A percentile compares a stretch with the other conserved stretches of the same genome.
These are phyloP conservation scores for Penicillium angulare DNA, from an alignment of 495 filamentous ascomycete species.

Conservation along the genomic window DNA sequence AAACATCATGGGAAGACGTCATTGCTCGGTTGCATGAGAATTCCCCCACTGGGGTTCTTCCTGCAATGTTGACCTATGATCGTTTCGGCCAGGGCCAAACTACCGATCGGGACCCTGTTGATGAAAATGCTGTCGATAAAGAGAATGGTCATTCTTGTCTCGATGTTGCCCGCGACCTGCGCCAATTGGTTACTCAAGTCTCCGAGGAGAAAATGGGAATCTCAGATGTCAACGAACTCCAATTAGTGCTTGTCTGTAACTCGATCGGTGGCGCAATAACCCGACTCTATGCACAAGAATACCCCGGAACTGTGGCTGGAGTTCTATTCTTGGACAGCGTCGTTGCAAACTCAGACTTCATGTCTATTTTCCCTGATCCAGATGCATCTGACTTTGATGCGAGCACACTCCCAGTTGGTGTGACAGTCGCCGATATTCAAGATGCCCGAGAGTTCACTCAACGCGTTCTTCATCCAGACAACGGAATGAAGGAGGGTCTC, in stretches of 20 bases:
- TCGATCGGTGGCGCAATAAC: constrained; percentile 60
- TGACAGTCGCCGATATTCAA: constrained; percentile 45
- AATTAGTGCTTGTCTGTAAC: constrained; percentile 53
- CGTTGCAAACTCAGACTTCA: constrained; percentile 59
- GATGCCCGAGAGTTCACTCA: constrained; percentile 39
- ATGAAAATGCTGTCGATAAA: constrained; percentile 34
- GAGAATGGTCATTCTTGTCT: constrained; percentile 54
- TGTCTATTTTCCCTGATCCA: constrained; percentile 60
- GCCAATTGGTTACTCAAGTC: constrained; percentile 47
- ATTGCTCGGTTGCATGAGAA: constrained; percentile 40
- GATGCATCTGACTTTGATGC: constrained; percentile 48
- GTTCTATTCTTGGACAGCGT: constrained; percentile 61
- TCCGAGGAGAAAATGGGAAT: constrained; percentile 17
- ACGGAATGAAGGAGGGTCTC: background rate
- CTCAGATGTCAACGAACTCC: constrained; percentile 10
- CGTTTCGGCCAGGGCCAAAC: constrained; percentile 62
- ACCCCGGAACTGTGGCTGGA: constrained; percentile 45
- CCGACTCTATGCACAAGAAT: constrained; percentile 52
- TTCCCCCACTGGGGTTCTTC: constrained; percentile 24
- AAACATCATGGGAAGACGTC: constrained; percentile 46
- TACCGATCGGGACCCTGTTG: constrained; percentile 51
- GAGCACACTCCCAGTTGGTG: constrained; percentile 35
- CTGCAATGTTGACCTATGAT: constrained; percentile 60
- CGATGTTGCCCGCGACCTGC: constrained; percentile 49
- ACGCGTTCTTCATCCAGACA: constrained; percentile 1